phyloP scores from a whole-genome alignment of 805 yeast species.

The Sungouiozyma intestinalis region DNA sequence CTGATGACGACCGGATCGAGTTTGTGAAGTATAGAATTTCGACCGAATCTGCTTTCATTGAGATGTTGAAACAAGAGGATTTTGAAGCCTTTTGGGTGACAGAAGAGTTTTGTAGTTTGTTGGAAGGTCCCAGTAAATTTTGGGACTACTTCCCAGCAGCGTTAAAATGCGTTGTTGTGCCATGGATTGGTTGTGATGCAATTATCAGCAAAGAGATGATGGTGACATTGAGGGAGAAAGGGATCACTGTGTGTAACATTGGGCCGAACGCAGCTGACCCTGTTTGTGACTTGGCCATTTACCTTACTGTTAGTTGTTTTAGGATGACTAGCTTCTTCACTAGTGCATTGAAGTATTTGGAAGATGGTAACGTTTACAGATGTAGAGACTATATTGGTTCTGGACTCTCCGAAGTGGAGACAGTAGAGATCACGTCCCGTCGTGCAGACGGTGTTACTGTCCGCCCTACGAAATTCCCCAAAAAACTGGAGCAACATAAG shows the following conservation, averaged over 20 bases:
- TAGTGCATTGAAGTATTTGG: conserved; percentile 29
- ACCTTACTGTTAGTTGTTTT: conserved; percentile 47
- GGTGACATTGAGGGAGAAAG: conserved; percentile 32
- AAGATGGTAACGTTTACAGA: conserved; percentile 34
- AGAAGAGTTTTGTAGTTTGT: conserved; percentile 37
- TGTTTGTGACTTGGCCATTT: conserved; percentile 64
- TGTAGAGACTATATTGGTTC: conserved; percentile 34
- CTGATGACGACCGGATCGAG: conserved; percentile 20
- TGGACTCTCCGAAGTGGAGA: conserved; percentile 10
- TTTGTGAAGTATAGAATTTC: conserved; percentile 33
- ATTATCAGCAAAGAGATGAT: conserved; percentile 32
- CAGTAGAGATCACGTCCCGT: conserved; percentile 1
- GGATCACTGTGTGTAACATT: conserved; percentile 50
- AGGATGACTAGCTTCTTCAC: conserved; percentile 45
- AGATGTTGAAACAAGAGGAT: conserved; percentile 33
- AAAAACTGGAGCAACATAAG: background rate
- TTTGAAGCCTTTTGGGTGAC: conserved; percentile 46
- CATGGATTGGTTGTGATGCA: conserved; percentile 54
- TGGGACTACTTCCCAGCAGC: conserved; percentile 37
- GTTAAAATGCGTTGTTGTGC: conserved; percentile 40
- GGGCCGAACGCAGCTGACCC: conserved; percentile 50
- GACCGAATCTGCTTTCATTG: conserved; percentile 33
- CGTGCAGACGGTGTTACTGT: conserved; percentile 1
- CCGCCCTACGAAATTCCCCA: conserved; percentile 11
- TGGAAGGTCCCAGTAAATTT: conserved; percentile 37